These are phyloP conservation scores for Aspergillus sclerotiicarbonarius DNA, from an alignment of 495 filamentous ascomycete species.

Conservation along the genomic window DNA sequence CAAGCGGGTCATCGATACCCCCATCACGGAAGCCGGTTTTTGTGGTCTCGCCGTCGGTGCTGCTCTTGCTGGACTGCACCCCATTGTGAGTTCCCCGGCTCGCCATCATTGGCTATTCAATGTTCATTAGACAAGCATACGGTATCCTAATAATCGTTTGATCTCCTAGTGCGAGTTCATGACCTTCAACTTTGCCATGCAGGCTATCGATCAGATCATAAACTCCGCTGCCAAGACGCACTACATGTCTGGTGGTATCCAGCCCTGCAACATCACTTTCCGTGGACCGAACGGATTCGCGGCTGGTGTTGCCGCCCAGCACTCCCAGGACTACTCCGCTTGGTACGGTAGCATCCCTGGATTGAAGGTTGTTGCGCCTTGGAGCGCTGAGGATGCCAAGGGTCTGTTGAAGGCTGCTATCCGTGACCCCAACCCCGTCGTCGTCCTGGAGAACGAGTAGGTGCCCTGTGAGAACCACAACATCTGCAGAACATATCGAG, in stretches of 20 bases:
- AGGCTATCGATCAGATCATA: conserved; percentile 99
- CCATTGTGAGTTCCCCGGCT: conserved; percentile 65
- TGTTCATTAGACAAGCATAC: background rate
- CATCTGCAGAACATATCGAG: conserved; percentile 2
- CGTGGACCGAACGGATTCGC: conserved; percentile 98
- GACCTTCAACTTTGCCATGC: conserved; percentile 99
- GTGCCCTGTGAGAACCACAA: conserved; percentile 16
- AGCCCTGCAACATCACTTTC: conserved; percentile 99
- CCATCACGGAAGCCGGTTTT: conserved; percentile 97
- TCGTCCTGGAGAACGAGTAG: conserved; percentile 93
- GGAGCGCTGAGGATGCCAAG: conserved; percentile 97
- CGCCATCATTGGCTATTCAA: background rate
- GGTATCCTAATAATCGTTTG: conserved; percentile 6
- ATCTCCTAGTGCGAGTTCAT: conserved; percentile 93
- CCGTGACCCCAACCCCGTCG: conserved; percentile 94
- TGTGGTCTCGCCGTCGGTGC: conserved; percentile 88
- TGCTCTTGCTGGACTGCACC: conserved; percentile 89
- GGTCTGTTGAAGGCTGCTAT: conserved; percentile 97
- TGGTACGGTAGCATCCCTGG: conserved; percentile 99
- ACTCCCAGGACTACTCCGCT: conserved; percentile 96
- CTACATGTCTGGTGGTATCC: conserved; percentile 99
- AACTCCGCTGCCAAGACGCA: conserved; percentile 99
- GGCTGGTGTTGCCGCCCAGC: conserved; percentile 91
- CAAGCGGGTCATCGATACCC: conserved; percentile 95
- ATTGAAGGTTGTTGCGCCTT: conserved; percentile 93